phyloP scores from a whole-genome alignment of 306 rosid genomes.

The Medicago lupulina region DNA sequence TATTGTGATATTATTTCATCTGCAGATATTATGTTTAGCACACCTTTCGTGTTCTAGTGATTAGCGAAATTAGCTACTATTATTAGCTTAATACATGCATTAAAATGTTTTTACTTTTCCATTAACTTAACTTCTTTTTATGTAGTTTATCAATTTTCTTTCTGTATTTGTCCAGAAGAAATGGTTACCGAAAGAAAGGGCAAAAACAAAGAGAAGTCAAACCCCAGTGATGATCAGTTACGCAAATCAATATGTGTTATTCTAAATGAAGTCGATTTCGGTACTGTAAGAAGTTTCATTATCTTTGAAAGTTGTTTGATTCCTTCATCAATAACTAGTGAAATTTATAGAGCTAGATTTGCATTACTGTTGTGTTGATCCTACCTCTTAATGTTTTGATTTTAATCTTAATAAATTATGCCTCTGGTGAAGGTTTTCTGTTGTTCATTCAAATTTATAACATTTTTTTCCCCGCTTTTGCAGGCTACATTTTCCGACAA shows the following conservation, averaged over 20 bases:
- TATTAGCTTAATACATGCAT: no score
- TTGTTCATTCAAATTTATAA: conserved; percentile 20
- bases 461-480: no score
- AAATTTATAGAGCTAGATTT: conserved; percentile 1
- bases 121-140: no score
- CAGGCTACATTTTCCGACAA: conserved; percentile 97
- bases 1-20: no score
- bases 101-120: no score
- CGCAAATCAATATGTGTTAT: no score
- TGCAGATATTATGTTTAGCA: no score
- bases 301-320: not conserved
- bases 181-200: conserved; percentile 65
- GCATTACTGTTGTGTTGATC: conserved; percentile 16
- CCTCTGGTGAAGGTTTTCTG: not conserved
- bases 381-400: not conserved
- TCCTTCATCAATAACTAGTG: conserved; percentile 15
- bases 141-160: no score
- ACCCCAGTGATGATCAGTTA: conserved; percentile 72
- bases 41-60: no score
- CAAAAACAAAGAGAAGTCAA: conserved; percentile 58
- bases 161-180: conserved; percentile 53
- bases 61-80: no score
- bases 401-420: conserved; percentile 8
- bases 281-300: conserved; percentile 66
- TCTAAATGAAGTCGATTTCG: conserved; percentile 95